These are phyloP conservation scores for Phyllosticta capitalensis DNA, from an alignment of 2,329 filamentous ascomycete species.

Conservation along the genomic window DNA sequence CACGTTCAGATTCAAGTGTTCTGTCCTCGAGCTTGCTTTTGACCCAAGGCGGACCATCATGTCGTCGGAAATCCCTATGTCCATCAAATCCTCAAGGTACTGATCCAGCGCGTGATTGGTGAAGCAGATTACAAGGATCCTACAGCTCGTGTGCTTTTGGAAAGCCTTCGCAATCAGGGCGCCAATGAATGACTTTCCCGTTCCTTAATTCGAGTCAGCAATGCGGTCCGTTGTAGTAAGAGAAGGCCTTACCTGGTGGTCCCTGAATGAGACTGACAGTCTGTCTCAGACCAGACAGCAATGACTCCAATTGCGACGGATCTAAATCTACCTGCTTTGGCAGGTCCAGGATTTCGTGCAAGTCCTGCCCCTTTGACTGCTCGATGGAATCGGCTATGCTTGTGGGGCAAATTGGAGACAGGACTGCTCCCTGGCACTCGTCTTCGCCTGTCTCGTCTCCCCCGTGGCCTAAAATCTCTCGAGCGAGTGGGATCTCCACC, in stretches of 20 bases:
- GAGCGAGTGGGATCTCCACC: conserved; percentile 45
- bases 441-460: neutral
- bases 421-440: neutral
- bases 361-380: conserved; percentile 16
- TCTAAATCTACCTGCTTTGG: conserved; percentile 34
- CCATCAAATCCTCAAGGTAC: conserved; percentile 52
- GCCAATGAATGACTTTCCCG: conserved; percentile 67
- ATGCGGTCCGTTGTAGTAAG: conserved; percentile 1
- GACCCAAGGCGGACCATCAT: conserved; percentile 55
- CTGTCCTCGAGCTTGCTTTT: conserved; percentile 42
- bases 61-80: conserved; percentile 43
- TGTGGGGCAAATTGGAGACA: neutral
- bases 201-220: conserved; percentile 38
- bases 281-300: conserved; percentile 45
- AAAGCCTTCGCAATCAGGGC: conserved; percentile 51
- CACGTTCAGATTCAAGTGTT: conserved; percentile 35
- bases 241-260: conserved; percentile 51
- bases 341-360: conserved; percentile 24
- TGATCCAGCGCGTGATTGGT: conserved; percentile 47
- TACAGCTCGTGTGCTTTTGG: conserved; percentile 38
- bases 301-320: conserved; percentile 46
- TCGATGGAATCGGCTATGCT: conserved; percentile 11
- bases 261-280: conserved; percentile 58
- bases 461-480: conserved; percentile 38
- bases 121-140: conserved; percentile 55